Base-by-base conservation (phyloP, 768 basidiomycete species). In the Suillus subalutaceus region DNA sequence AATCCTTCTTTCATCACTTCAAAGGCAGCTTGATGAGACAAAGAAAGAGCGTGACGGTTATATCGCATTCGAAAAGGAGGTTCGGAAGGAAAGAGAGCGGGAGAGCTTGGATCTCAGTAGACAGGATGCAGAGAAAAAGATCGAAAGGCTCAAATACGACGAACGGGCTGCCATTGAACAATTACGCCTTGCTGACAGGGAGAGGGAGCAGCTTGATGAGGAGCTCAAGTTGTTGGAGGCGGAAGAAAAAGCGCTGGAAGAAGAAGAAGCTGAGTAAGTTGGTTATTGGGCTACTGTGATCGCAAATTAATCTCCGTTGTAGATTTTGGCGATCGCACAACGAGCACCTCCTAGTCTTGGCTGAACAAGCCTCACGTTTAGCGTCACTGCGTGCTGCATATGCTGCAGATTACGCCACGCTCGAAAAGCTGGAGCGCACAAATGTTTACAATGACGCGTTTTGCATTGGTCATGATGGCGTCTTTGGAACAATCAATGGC, bases 401-500 rank as follows among this genome's bases (percentile, higher is more conserved):
- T 70, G 88, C 89, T 26, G 86, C 90, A 30, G 93, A 93, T 72
- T 84, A 90, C 23, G 85, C 84, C 13, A 90, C 89, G 4, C 83
- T 93, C 18, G 93, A 94, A 74, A 92, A 93, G 76, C 83, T 97
- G 13, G 92, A 95, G 73, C 86, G 91, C 62, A 94, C 94, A 3
- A 97, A 97, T 73, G 95, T 97, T 30, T 97, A 97, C 80, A 95
- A 95, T 67, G 95, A 97, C 71, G 93, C 94, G 0, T 97, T 97
- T 74, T 96, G 94, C 72, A 96, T 97, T 70, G 94, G 95, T 3
- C 94, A 96, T 67, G 95, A 97, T 72, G 93, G 94, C 6, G 91
- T 92, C 1, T 95, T 99, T 72, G 97, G 95, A 2, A 99, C 97
- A n/a, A 98, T 99, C 77, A 99, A 99, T 72, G 95, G 95, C 3